These are phyloP conservation scores for Galerina marginata DNA, from an alignment of 768 basidiomycete genomes.

Conservation along the genomic window DNA sequence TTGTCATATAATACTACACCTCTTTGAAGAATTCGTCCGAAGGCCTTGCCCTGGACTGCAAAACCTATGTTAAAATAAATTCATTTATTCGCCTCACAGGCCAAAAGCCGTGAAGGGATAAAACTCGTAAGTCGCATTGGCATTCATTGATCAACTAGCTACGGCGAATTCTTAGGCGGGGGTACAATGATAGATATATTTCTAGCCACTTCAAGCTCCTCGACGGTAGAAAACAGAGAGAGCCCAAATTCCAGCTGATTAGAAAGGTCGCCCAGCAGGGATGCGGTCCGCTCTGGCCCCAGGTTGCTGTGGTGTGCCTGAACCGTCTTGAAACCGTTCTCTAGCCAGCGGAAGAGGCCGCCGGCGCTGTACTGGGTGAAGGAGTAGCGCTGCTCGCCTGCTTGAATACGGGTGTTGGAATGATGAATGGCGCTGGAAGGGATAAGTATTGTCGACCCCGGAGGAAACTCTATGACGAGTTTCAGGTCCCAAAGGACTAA, in stretches of 20 bases:
- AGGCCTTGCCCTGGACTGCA: too few relatives aligned
- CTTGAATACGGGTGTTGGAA: neutral
- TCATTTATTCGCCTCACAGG: too few relatives aligned
- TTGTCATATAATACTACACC: too few relatives aligned
- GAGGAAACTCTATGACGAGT: neutral
- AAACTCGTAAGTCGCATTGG: too few relatives aligned
- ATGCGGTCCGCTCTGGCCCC: neutral
- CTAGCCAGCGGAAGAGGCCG: neutral
- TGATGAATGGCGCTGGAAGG: neutral
- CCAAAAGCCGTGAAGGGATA: too few relatives aligned
- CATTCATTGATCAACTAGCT: too few relatives aligned
- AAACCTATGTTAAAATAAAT: too few relatives aligned
- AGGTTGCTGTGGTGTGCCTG: neutral
- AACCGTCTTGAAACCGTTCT: neutral
- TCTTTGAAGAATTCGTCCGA: too few relatives aligned
- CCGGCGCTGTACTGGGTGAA: constrained; percentile 3
- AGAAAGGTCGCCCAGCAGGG: neutral
- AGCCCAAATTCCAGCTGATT: neutral
- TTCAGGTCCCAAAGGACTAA: neutral
- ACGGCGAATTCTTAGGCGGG: too few relatives aligned
- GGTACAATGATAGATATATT: neutral
- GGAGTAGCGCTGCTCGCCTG: neutral
- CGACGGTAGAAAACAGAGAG: neutral
- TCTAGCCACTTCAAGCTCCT: neutral
- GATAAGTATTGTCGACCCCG: neutral